These are phyloP conservation scores for Tilletia walkeri DNA, from an alignment of 1,284 basidiomycete species.

Conservation along the genomic window DNA sequence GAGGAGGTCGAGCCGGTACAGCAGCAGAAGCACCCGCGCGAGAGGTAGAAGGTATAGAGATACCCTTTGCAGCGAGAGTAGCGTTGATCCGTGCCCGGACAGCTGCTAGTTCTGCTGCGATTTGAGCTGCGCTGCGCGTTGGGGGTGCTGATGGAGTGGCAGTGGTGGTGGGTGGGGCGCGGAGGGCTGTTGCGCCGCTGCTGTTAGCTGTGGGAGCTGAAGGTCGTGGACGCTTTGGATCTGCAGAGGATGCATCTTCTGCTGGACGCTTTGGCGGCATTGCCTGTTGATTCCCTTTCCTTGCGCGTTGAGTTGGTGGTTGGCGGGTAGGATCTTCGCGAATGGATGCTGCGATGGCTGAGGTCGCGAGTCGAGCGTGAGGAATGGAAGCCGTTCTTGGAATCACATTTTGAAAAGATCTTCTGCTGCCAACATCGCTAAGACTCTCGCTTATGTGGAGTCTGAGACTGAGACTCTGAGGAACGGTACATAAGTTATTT, in stretches of 20 bases:
- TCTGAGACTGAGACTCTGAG: no score
- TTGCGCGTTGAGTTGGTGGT: no score
- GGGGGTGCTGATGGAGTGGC: neutral
- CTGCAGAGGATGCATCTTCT: neutral
- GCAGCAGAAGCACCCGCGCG: neutral
- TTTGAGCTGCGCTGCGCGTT: neutral
- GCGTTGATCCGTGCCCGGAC: constrained; percentile 7
- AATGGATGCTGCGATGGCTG: no score
- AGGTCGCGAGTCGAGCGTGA: no score
- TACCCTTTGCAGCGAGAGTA: neutral
- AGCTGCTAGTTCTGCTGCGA: constrained; percentile 11
- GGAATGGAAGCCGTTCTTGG: no score
- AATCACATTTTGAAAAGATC: neutral
- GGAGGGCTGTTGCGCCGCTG: neutral
- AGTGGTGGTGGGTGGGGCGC: neutral
- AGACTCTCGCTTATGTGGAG: no score
- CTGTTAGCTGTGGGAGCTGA: neutral
- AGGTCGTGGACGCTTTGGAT: constrained; percentile 1
- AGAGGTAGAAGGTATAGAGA: neutral
- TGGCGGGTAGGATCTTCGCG: no score
- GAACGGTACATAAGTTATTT: no score
- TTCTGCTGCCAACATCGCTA: neutral
- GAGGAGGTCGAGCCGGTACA: neutral
- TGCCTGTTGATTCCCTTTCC: neutral
- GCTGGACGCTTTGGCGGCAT: constrained; percentile 3